Percentiles rank a stretch among this genome's conserved stretches.
These are phyloP conservation scores for Cucurbita ficifolia DNA, from an alignment of 306 rosid species.

Conservation along the genomic window DNA sequence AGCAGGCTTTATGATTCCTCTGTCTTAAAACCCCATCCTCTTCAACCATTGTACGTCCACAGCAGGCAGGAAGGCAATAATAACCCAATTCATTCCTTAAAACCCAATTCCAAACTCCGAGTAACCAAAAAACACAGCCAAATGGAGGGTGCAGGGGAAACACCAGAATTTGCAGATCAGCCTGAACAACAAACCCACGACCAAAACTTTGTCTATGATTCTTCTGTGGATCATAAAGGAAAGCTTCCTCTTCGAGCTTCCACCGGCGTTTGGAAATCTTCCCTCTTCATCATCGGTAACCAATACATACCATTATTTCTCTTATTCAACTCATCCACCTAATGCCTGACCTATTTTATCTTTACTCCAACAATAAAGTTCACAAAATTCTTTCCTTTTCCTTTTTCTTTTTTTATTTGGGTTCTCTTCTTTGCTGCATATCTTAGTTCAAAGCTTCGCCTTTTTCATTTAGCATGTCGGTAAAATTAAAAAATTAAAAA, in stretches of 20 bases:
- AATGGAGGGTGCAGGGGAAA: no score
- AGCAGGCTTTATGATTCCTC: no score
- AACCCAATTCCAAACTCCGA: no score
- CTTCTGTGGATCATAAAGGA: conserved; percentile 45
- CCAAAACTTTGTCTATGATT: conserved; percentile 38
- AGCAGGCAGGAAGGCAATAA: no score
- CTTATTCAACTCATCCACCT: background rate
- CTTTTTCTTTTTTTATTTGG: background rate
- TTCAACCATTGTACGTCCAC: no score
- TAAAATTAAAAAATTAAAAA: no score
- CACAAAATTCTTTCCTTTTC: no score
- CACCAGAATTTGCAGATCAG: background rate
- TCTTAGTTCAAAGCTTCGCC: background rate
- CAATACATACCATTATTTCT: background rate
- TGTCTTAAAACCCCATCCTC: no score
- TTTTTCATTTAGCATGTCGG: no score
- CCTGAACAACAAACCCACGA: background rate
- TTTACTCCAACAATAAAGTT: no score
- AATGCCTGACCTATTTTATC: background rate
- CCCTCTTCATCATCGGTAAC: conserved; percentile 47
- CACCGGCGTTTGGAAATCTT: conserved; percentile 62
- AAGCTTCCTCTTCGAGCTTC: conserved; percentile 43
- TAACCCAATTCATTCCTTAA: no score
- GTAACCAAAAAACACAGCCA: no score
- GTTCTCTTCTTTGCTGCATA: background rate